phyloP scores from a whole-genome alignment of 345 rosid species.

The Eucalyptus dawsonii region DNA sequence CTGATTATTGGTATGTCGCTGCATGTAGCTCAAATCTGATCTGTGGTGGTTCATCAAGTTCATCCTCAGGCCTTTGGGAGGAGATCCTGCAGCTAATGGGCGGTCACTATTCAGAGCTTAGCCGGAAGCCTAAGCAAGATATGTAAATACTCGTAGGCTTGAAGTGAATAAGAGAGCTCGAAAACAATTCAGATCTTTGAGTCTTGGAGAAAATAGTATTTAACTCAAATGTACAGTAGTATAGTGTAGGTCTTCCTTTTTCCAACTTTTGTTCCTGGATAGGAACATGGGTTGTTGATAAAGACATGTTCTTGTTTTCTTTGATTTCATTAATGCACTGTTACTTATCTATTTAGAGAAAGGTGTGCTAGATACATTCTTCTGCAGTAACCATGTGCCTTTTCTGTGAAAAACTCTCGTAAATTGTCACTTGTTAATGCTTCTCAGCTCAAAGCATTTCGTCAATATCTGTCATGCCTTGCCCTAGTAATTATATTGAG shows the following conservation, averaged over 20 bases:
- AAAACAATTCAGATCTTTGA: not conserved
- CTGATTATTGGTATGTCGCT: slow-evolving; percentile 72
- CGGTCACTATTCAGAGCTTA: slow-evolving; percentile 75
- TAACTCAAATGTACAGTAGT: slow-evolving; percentile 49
- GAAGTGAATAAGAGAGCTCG: not conserved
- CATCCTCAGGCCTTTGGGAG: slow-evolving; percentile 65
- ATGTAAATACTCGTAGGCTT: slow-evolving; percentile 15
- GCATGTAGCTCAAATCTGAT: slow-evolving; percentile 77
- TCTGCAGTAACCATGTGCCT: not conserved
- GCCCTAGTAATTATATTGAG: not conserved
- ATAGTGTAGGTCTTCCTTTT: not conserved
- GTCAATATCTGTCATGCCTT: not conserved
- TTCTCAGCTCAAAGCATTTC: not conserved
- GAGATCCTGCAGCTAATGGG: slow-evolving; percentile 94
- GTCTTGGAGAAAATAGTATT: not conserved
- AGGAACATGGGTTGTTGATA: not conserved
- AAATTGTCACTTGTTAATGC: not conserved
- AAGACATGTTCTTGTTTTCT: not conserved
- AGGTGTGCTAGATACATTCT: not conserved
- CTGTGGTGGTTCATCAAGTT: slow-evolving; percentile 25
- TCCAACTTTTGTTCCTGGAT: not conserved
- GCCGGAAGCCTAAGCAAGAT: slow-evolving; percentile 85
- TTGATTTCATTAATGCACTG: not conserved
- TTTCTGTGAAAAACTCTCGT: not conserved
- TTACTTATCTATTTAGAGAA: not conserved